These are phyloP conservation scores for Rubia occidens DNA, from an alignment of 305 asterid species.

Conservation along the genomic window DNA sequence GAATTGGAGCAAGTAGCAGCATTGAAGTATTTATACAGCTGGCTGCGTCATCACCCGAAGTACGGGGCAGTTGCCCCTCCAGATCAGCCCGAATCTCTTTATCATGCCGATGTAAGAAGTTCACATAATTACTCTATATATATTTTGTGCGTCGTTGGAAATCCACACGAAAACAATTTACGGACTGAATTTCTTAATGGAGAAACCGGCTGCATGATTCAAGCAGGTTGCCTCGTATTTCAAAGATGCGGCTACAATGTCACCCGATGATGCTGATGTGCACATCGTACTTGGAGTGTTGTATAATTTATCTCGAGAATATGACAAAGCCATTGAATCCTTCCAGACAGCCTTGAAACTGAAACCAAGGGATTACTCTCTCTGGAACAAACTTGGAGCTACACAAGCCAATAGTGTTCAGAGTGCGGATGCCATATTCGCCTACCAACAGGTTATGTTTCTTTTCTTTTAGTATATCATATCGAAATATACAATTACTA, in stretches of 20 bases:
- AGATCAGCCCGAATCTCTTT: slow-evolving; percentile 68
- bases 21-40: slow-evolving; percentile 77
- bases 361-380: slow-evolving; percentile 97
- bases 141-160: neutral
- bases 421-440: slow-evolving; percentile 91
- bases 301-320: slow-evolving; percentile 83
- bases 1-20: slow-evolving; percentile 98
- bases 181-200: slow-evolving; percentile 1
- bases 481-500: neutral
- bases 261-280: slow-evolving; percentile 99
- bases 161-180: neutral
- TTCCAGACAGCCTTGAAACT: slow-evolving; percentile 90
- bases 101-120: slow-evolving; percentile 79
- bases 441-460: slow-evolving; percentile 78
- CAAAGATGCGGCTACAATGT: slow-evolving; percentile 79
- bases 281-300: slow-evolving; percentile 95
- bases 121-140: slow-evolving; percentile 1
- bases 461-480: neutral
- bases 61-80: slow-evolving; percentile 69
- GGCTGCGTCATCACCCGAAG: slow-evolving; percentile 89
- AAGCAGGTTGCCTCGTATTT: slow-evolving; percentile 69
- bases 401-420: slow-evolving; percentile 98
- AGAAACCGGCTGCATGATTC: slow-evolving; percentile 5
- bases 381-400: slow-evolving; percentile 99
- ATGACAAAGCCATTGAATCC: slow-evolving; percentile 88